Evolutionary conservation across 78 protist species (phyloP).

Genomic region (Planoprotostelium fungivorum): DNA sequence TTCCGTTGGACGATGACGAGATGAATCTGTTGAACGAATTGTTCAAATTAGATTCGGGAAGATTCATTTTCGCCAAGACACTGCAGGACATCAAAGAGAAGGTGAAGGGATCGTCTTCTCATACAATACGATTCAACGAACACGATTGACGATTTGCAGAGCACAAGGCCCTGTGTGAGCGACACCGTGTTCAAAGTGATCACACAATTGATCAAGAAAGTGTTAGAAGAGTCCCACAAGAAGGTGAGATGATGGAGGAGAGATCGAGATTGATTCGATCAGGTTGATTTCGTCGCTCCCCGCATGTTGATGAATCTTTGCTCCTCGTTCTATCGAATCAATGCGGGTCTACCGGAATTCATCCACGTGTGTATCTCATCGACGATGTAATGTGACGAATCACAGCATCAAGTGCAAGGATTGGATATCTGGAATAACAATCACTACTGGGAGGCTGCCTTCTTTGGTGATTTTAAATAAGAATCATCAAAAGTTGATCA

Average conservation of each 20-base stretch:
- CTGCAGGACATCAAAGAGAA: neutral
- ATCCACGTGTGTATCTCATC: neutral
- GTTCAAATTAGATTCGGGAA: neutral
- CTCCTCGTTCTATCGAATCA: neutral
- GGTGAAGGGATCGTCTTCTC: neutral
- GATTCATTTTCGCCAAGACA: neutral
- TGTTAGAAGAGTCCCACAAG: neutral
- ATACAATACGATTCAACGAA: neutral
- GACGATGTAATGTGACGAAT: neutral
- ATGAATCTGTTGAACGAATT: neutral
- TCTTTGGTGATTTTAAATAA: constrained; percentile 9
- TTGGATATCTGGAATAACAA: constrained; percentile 30
- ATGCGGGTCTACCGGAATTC: neutral
- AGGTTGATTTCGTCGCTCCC: neutral
- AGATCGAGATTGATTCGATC: neutral
- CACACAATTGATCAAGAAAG: neutral
- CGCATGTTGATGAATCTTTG: neutral
- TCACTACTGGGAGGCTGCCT: constrained; percentile 50
- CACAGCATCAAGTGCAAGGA: constrained; percentile 8
- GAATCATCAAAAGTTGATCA: too few species aligned
- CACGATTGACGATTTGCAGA: neutral
- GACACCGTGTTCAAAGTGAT: neutral
- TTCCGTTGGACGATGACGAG: neutral
- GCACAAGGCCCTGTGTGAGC: neutral
- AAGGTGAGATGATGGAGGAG: neutral